Evolutionary conservation across 352 stramenopile genomes (phyloP).

Genomic region (Pythium chondricola): DNA sequence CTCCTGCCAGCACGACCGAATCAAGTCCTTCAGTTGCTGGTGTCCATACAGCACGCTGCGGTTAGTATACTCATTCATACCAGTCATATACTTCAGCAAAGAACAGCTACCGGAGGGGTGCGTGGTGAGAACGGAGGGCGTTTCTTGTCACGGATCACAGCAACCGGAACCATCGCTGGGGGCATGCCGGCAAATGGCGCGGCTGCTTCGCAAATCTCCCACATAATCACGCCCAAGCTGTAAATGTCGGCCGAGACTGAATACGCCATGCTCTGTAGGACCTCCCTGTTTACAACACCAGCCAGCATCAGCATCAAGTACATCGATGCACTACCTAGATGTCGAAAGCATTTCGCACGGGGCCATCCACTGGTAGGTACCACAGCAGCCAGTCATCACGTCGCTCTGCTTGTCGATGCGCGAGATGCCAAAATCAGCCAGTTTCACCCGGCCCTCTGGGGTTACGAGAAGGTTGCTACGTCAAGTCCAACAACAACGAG

Average conservation of each 20-base stretch:
- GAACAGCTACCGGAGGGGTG: slow-evolving; percentile 35
- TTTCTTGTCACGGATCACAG: slow-evolving; percentile 61
- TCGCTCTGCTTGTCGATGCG: slow-evolving; percentile 40
- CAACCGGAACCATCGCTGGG: slow-evolving; percentile 47
- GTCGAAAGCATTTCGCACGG: slow-evolving; percentile 34
- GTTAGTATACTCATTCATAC: not conserved
- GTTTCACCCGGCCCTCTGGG: slow-evolving; percentile 59
- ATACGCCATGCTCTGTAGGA: slow-evolving; percentile 59
- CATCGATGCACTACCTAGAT: too few relatives aligned
- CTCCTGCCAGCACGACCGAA: slow-evolving; percentile 62
- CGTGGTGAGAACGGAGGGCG: slow-evolving; percentile 47
- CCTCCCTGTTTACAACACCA: slow-evolving; percentile 32
- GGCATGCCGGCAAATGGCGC: slow-evolving; percentile 56
- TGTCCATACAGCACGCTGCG: too few relatives aligned
- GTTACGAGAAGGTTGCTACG: slow-evolving; percentile 72
- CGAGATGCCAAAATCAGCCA: slow-evolving; percentile 78
- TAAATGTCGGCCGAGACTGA: slow-evolving; percentile 72
- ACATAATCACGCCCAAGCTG: slow-evolving; percentile 77
- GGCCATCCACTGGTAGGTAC: slow-evolving; percentile 82
- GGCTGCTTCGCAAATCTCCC: slow-evolving; percentile 67
- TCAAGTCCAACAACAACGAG: too few relatives aligned
- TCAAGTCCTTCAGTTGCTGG: slow-evolving; percentile 56
- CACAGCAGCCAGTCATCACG: slow-evolving; percentile 70
- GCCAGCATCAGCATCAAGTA: not conserved
- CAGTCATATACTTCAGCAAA: not conserved